Evolutionary conservation across 768 basidiomycete genomes (phyloP).

Genomic region (Xerocomus brunneocitrinus): DNA sequence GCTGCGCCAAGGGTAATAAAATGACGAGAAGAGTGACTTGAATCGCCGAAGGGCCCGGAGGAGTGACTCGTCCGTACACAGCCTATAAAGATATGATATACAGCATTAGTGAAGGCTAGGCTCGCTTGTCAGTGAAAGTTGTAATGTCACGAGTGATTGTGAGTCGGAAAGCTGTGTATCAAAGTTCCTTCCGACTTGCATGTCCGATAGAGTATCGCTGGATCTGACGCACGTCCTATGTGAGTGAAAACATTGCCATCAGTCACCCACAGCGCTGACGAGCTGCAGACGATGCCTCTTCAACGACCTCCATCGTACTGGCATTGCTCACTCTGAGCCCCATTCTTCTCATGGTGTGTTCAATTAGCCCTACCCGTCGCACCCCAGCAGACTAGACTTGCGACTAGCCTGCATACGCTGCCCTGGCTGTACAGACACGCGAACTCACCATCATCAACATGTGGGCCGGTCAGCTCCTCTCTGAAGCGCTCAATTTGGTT

Average conservation of each 20-base stretch:
- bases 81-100: not conserved
- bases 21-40: not conserved
- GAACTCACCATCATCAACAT: conserved; percentile 78
- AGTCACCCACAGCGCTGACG: conserved; percentile 1
- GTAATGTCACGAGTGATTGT: not conserved
- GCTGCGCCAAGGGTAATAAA: not conserved
- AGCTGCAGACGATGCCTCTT: conserved; percentile 55
- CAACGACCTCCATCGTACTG: conserved; percentile 49
- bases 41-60: too few relatives aligned
- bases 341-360: conserved; percentile 64
- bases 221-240: conserved; percentile 69
- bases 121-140: not conserved
- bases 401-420: conserved; percentile 71
- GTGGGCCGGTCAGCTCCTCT: conserved; percentile 76
- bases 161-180: not conserved
- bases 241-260: conserved; percentile 25
- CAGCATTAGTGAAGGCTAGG: conserved; percentile 3
- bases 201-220: conserved; percentile 40
- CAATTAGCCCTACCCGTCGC: not conserved
- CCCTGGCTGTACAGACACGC: conserved; percentile 66
- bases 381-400: conserved; percentile 4
- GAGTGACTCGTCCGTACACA: conserved; percentile 7
- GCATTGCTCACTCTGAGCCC: conserved; percentile 66
- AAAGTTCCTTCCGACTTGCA: not conserved
- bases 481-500: conserved; percentile 65